phyloP scores from a whole-genome alignment of 805 yeast species.

The Ogataea pilisensis region DNA sequence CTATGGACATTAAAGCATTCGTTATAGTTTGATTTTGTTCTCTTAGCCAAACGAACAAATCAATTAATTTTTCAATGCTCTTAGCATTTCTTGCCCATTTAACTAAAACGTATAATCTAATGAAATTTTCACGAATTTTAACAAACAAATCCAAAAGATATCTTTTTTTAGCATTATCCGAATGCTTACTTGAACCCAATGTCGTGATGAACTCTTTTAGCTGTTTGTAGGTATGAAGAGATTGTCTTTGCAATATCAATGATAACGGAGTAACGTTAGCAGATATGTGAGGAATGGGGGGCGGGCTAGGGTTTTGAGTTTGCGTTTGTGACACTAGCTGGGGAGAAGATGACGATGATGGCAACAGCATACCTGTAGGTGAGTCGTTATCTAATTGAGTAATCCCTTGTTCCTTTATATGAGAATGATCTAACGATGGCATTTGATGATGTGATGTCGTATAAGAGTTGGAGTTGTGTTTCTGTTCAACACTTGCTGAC shows the following conservation, averaged over 20 bases:
- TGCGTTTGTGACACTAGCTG: too few species aligned
- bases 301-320: slow-evolving; percentile 15
- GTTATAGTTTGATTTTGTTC: slow-evolving; percentile 69
- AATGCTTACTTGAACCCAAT: slow-evolving; percentile 45
- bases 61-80: slow-evolving; percentile 73
- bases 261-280: slow-evolving; percentile 65
- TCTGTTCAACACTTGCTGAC: too few species aligned
- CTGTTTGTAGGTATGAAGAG: slow-evolving; percentile 61
- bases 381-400: too few species aligned
- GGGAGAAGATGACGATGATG: not conserved
- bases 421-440: too few species aligned
- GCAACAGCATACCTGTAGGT: too few species aligned
- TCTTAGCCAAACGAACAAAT: slow-evolving; percentile 82
- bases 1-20: slow-evolving; percentile 61
- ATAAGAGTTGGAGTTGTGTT: not conserved
- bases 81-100: slow-evolving; percentile 82
- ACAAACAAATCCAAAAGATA: slow-evolving; percentile 66
- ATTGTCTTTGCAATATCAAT: slow-evolving; percentile 52
- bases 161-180: slow-evolving; percentile 63
- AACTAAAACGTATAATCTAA: slow-evolving; percentile 76
- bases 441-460: not conserved
- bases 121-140: slow-evolving; percentile 72
- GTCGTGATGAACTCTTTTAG: slow-evolving; percentile 58
- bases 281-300: slow-evolving; percentile 62
- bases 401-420: too few species aligned